Conservation (phyloP, 495 filamentous ascomycete species). For the Penicillium fimorum region DNA sequence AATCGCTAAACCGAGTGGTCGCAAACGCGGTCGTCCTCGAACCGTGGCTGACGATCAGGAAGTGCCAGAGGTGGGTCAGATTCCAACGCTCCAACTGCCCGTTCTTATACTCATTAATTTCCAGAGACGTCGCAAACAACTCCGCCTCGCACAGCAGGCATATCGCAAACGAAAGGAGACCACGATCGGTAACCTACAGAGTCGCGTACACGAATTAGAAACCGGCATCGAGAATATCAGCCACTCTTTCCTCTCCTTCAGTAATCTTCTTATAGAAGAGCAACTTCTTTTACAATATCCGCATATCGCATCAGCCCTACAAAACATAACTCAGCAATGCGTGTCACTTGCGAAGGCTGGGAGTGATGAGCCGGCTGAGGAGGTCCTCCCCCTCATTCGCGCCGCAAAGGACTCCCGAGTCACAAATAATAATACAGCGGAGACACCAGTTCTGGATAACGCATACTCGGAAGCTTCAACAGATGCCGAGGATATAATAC, state of each 20-base stretch:
- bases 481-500: conserved; percentile 3
- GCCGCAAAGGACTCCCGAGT: conserved; percentile 1
- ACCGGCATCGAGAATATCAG: conserved; percentile 71
- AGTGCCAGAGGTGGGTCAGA: conserved; percentile 25
- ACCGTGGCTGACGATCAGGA: conserved; percentile 25
- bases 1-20: conserved; percentile 9
- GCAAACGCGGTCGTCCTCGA: conserved; percentile 29
- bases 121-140: conserved; percentile 69
- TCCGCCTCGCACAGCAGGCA: conserved; percentile 80
- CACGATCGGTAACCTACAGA: conserved; percentile 71
- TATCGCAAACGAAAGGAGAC: conserved; percentile 86
- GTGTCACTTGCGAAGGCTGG: conserved; percentile 41
- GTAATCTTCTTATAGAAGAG: conserved; percentile 55
- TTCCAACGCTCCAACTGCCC: neutral
- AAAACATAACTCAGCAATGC: conserved; percentile 47
- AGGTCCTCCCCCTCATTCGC: neutral
- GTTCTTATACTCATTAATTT: neutral
- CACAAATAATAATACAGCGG: conserved; percentile 8
- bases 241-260: conserved; percentile 68
- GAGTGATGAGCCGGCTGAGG: conserved; percentile 21
- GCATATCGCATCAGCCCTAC: conserved; percentile 40
- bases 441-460: neutral
- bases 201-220: conserved; percentile 64
- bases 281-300: conserved; percentile 41
- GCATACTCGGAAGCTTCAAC: conserved; percentile 1